phyloP scores from a whole-genome alignment of 2,329 filamentous ascomycete genomes.

The Rhexocercosporidium sp. region DNA sequence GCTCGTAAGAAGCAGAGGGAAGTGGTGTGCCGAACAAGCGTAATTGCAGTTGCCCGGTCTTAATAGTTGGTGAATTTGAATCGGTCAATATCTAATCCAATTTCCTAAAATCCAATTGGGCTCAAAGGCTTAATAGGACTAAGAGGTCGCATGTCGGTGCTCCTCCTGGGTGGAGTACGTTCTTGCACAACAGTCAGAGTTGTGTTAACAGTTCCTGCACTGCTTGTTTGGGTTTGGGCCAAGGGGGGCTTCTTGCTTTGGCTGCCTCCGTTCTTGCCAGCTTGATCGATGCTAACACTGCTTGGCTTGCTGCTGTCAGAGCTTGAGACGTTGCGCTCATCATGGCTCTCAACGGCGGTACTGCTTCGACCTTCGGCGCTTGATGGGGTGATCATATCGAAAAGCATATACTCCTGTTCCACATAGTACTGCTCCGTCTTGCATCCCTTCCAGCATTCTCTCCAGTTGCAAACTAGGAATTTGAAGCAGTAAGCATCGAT shows the following conservation, averaged over 20 bases:
- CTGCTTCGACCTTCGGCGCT: constrained; percentile 39
- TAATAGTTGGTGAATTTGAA: background rate
- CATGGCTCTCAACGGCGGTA: constrained; percentile 43
- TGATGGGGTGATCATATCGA: constrained; percentile 61
- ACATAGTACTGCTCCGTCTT: constrained; percentile 85
- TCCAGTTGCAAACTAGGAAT: constrained; percentile 93
- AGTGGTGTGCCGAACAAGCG: background rate
- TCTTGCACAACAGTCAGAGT: constrained; percentile 36
- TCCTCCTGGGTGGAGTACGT: constrained; percentile 31
- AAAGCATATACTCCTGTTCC: constrained; percentile 68
- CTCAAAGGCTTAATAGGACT: constrained; percentile 72
- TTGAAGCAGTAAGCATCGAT: constrained; percentile 96
- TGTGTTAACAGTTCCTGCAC: constrained; percentile 40
- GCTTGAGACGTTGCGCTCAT: constrained; percentile 66
- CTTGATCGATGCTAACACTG: constrained; percentile 39
- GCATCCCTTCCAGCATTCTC: constrained; percentile 96
- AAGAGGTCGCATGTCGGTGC: constrained; percentile 49
- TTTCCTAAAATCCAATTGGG: constrained; percentile 57
- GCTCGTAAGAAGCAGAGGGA: background rate
- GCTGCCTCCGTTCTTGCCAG: constrained; percentile 22
- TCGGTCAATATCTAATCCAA: background rate
- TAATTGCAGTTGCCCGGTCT: background rate
- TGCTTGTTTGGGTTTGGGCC: constrained; percentile 48
- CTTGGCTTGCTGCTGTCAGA: constrained; percentile 67
- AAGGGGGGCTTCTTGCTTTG: constrained; percentile 51